Conservation (phyloP, 2,329 filamentous ascomycete genomes). For the Aspergillus thermomutatus region DNA sequence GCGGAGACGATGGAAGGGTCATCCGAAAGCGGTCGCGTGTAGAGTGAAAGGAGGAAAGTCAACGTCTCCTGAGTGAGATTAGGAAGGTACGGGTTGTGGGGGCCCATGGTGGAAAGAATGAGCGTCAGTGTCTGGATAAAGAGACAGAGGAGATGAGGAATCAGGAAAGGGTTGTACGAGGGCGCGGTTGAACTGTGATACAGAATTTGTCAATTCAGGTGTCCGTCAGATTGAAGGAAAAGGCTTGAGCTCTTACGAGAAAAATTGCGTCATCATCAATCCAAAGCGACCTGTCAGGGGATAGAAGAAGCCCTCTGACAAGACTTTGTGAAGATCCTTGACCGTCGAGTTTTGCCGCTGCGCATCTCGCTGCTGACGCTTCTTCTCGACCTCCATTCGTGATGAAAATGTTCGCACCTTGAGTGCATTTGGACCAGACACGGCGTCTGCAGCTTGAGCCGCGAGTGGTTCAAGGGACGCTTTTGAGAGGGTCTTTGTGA, state of each 20-base stretch:
- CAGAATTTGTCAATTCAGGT: slow-evolving; percentile 8
- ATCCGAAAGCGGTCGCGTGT: slow-evolving; percentile 49
- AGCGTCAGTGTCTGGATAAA: slow-evolving; percentile 85
- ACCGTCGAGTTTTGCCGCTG: slow-evolving; percentile 58
- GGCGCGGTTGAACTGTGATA: slow-evolving; percentile 31
- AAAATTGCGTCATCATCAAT: slow-evolving; percentile 55
- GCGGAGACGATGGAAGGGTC: slow-evolving; percentile 69
- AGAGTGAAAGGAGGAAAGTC: slow-evolving; percentile 72
- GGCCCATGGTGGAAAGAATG: slow-evolving; percentile 77
- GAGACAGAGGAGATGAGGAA: slow-evolving; percentile 71
- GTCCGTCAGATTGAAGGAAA: background rate
- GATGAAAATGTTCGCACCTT: slow-evolving; percentile 89
- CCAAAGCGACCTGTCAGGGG: slow-evolving; percentile 80
- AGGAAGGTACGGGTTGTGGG: slow-evolving; percentile 70
- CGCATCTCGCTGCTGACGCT: slow-evolving; percentile 40
- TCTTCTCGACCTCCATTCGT: slow-evolving; percentile 64
- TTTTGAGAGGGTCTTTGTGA: slow-evolving; percentile 66
- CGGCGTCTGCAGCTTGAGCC: slow-evolving; percentile 72
- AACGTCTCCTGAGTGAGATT: slow-evolving; percentile 83
- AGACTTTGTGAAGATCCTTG: slow-evolving; percentile 74
- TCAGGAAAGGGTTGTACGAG: slow-evolving; percentile 61
- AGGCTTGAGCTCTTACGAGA: slow-evolving; percentile 35
- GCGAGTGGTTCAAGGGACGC: slow-evolving; percentile 79
- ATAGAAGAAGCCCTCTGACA: slow-evolving; percentile 77
- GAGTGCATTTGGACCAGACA: slow-evolving; percentile 75